A percentile compares a stretch with the other conserved stretches of the same genome.
These are phyloP conservation scores for Petunia hybrid DNA, from an alignment of 305 asterid genomes.

Conservation along the genomic window DNA sequence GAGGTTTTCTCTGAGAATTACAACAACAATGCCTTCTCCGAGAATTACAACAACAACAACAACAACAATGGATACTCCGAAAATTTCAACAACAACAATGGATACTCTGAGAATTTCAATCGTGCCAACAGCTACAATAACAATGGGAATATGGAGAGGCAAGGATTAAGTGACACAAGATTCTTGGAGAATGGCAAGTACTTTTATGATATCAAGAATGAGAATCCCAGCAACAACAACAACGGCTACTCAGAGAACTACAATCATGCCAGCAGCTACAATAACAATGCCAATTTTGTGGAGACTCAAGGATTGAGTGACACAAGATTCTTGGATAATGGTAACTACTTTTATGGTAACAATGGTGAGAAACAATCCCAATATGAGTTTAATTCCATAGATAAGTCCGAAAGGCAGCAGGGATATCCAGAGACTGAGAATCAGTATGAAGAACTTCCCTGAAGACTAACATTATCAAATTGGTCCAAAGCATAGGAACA, in stretches of 20 bases:
- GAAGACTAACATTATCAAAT: constrained; percentile 27
- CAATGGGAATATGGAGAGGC: constrained; percentile 37
- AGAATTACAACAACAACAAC: neutral
- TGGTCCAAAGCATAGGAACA: neutral
- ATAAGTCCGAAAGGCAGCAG: constrained; percentile 61
- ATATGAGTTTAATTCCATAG: constrained; percentile 50
- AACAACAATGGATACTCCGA: neutral
- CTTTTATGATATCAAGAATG: constrained; percentile 35
- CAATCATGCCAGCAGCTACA: neutral
- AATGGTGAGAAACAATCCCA: constrained; percentile 21
- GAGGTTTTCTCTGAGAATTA: neutral
- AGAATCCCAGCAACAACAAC: constrained; percentile 23
- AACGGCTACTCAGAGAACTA: neutral
- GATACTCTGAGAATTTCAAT: neutral
- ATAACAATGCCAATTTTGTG: neutral
- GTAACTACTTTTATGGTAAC: neutral
- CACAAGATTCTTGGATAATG: constrained; percentile 12
- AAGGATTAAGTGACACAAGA: constrained; percentile 62
- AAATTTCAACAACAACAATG: neutral
- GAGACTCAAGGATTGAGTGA: constrained; percentile 29
- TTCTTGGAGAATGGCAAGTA: constrained; percentile 43
- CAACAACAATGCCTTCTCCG: neutral
- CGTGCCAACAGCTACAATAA: constrained; percentile 9
- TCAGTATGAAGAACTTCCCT: constrained; percentile 56
- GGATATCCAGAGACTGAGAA: constrained; percentile 48